Base-by-base conservation (phyloP, 306 rosid genomes). In the Dalbergia oliveri region DNA sequence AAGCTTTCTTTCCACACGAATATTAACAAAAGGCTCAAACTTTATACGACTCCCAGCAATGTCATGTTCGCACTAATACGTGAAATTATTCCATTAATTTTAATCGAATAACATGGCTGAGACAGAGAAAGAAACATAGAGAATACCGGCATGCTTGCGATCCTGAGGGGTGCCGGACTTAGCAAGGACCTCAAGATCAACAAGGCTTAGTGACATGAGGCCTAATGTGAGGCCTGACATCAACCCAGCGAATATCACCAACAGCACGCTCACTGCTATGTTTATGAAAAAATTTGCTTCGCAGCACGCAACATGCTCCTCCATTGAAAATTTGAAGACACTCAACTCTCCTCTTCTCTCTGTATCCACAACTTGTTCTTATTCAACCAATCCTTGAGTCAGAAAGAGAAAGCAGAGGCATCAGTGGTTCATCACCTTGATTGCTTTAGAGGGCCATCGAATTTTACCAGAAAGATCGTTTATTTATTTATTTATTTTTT, bases 171-270 rank as follows among this genome's bases (percentile, higher is more conserved):
- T 88, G 4, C 99, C 99, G 41, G 99, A 90, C 86, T 81, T 93
- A 23, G 97, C 98, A 19, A 95, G 91, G 31, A 95, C 99, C 77
- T 95, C 99, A 69, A 95, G 99, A 89, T 95, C 99, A 83, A 95
- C 99, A 13, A 95, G 89, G 44, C 99, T 93, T 86, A 95, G 74
- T 49, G 99, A 95, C 99, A 95, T 93, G 86, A 95, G 99, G 13
- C 99, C 99, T 74, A 95, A 83, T 57, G 99, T 93, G 47, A 95
- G 98, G 9, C 99, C 99, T 16, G 99, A 96, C 99, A 96, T 91
- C 84, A 88, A 12, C 19, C 99, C 99, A 51, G 98, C 99, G 53
- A 96, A 93, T 14, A 88, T 0, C 69, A 96, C 99, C 80, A 96
- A 83, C 5, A 93, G 3, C 57, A 72, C 80, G 63, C 91, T 81